Base-by-base conservation (phyloP, 192 early-diverging fungal genomes). In the Helicostylum pulchrum region DNA sequence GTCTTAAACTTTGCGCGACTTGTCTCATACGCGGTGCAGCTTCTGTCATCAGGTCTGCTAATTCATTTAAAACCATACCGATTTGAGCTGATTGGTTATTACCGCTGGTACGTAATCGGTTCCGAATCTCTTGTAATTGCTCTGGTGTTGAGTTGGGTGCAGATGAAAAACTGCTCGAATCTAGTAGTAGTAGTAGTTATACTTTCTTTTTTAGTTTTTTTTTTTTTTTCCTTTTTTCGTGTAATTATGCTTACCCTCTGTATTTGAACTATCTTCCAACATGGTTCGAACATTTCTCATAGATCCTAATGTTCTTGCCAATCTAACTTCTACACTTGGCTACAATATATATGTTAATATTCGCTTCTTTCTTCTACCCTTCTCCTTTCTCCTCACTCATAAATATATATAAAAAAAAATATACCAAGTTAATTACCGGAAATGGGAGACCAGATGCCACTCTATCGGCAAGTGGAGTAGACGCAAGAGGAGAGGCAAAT, bases 241-340 rank as follows among this genome's bases (percentile, higher is more conserved):
- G n/a, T n/a, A n/a, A n/a, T n/a, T n/a, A n/a, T n/a, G n/a, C n/a
- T n/a, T n/a, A 73, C 71, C 61, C 52, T 68, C 53, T 36, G 54
- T 32, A 6, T 52, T 34, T 12, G 71, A 54, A 17, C 61, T 11
- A 23, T 59, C 66, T 20, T 67, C 59, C 7, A 73, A 53, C 52
- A 73, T 64, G 5, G 34, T 49, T 10, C 71, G 61, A 1, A 73
- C 71, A 60, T 73, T 73, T 30, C 66, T 54, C 21, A 73, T 73
- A 0, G 61, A 67, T 7, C 52, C 55, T 26, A 73, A 59, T 5
- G 71, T 64, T 42, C 71, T 50, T 32, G 61, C 57, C 12, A 73
- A 57, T 19, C 71, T 51, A 9, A 68, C 57, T 73, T 73, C 71
- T 9, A 73, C 50, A 15, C 53, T 63, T 21, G 71, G 57, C 65